Evolutionary conservation across 192 early-diverging fungal genomes (phyloP).

Genomic region (Glomus cerebriforme): DNA sequence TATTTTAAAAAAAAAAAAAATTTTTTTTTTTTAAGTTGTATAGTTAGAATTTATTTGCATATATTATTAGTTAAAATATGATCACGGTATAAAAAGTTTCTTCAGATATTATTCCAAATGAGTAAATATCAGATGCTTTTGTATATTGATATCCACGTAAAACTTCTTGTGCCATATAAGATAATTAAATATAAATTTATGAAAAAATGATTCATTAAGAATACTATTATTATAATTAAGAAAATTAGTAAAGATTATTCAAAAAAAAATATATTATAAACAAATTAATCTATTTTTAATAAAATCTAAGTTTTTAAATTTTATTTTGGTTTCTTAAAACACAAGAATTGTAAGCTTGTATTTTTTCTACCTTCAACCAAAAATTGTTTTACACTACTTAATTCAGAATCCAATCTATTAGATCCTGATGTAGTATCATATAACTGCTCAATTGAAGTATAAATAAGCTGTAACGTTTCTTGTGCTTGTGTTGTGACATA

Average conservation of each 20-base stretch:
- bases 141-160: too few relatives aligned
- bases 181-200: too few relatives aligned
- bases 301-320: background rate
- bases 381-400: conserved; percentile 54
- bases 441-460: conserved; percentile 69
- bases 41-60: too few relatives aligned
- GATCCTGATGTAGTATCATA: conserved; percentile 55
- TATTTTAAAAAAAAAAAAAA: conserved; percentile 53
- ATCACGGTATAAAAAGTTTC: too few relatives aligned
- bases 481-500: conserved; percentile 71
- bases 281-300: background rate
- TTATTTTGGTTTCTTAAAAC: conserved; percentile 53
- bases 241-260: too few relatives aligned
- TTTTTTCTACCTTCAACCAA: conserved; percentile 52
- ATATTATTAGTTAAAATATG: too few relatives aligned
- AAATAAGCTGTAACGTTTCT: conserved; percentile 73
- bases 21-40: too few relatives aligned
- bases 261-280: background rate
- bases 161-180: too few relatives aligned
- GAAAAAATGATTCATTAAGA: too few relatives aligned
- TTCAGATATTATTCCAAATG: too few relatives aligned
- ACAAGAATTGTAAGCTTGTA: conserved; percentile 59
- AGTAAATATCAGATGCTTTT: too few relatives aligned
- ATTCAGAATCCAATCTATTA: conserved; percentile 53
- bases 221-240: too few relatives aligned